Conservation (phyloP, 108 stramenopile genomes). For the Hondaea fermentalgiana region DNA sequence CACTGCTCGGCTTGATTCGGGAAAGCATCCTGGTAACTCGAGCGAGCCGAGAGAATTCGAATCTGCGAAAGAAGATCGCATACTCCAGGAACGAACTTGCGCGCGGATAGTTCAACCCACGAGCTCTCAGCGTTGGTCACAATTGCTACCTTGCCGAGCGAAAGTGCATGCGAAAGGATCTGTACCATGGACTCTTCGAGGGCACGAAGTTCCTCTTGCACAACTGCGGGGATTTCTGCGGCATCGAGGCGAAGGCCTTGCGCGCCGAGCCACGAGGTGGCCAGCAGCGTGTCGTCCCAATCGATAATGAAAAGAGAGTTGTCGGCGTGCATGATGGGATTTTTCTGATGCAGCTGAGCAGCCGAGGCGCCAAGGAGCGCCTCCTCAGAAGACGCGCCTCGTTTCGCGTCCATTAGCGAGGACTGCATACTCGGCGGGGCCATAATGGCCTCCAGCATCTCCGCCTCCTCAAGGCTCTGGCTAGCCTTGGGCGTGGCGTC, state of each 20-base stretch:
- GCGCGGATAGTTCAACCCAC: constrained; percentile 9
- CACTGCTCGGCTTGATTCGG: background rate
- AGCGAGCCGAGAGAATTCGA: constrained; percentile 6
- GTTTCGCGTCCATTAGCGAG: background rate
- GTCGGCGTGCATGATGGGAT: background rate
- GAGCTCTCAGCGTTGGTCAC: constrained; percentile 22
- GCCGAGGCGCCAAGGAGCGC: background rate
- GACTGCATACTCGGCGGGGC: background rate
- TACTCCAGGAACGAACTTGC: constrained; percentile 12
- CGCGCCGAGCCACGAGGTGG: constrained; percentile 11
- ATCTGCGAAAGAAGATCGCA: background rate
- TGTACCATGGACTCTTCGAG: constrained; percentile 43
- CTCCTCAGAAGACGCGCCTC: background rate
- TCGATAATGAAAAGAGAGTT: constrained; percentile 18
- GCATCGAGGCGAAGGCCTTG: constrained; percentile 21
- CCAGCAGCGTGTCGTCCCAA: constrained; percentile 25
- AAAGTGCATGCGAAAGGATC: background rate
- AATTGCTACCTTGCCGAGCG: background rate
- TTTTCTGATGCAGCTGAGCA: background rate
- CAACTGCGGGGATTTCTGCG: constrained; percentile 22
- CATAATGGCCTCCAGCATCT: background rate
- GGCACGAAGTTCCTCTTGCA: constrained; percentile 75
- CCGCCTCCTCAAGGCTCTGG: background rate
- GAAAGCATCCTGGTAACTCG: background rate
- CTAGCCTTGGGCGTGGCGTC: constrained; percentile 3